These are phyloP conservation scores for Jatropha curcas DNA, from an alignment of 345 rosid species.

Conservation along the genomic window DNA sequence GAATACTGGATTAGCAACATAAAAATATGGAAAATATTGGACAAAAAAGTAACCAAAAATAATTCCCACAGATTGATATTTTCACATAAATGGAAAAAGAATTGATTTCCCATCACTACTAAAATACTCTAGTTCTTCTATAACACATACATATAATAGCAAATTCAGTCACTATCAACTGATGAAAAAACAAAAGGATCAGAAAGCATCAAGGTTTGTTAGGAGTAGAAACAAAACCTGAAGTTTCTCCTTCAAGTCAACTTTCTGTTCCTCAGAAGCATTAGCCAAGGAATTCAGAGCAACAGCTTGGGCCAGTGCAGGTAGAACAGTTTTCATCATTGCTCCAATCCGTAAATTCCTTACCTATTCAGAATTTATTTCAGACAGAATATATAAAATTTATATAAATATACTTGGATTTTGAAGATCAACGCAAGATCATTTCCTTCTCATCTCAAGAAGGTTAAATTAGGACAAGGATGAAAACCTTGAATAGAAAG, in stretches of 20 bases:
- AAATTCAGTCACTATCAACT: neutral
- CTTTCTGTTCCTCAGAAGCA: conserved; percentile 34
- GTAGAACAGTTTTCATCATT: conserved; percentile 84
- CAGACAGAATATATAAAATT: conserved; percentile 7
- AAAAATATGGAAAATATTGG: neutral
- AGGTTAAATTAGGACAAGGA: neutral
- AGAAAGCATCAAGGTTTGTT: neutral
- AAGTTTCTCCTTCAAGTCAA: conserved; percentile 58
- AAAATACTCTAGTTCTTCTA: neutral
- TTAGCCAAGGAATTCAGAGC: conserved; percentile 53
- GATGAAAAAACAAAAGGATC: neutral
- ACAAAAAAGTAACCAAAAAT: neutral
- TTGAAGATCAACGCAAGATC: neutral
- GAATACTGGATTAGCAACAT: conserved; percentile 18
- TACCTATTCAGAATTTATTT: conserved; percentile 38
- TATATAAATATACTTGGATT: conserved; percentile 1
- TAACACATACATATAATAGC: neutral
- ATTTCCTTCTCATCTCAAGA: neutral
- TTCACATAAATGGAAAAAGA: neutral
- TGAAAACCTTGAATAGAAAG: neutral
- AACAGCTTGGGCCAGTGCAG: conserved; percentile 85
- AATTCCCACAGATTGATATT: neutral
- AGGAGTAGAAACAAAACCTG: conserved; percentile 47
- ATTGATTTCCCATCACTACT: neutral
- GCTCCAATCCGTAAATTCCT: conserved; percentile 93